A percentile compares a stretch with the other conserved stretches of the same genome.
phyloP scores from a whole-genome alignment of 2,329 filamentous ascomycete genomes.

The Xylaria hypoxylon region DNA sequence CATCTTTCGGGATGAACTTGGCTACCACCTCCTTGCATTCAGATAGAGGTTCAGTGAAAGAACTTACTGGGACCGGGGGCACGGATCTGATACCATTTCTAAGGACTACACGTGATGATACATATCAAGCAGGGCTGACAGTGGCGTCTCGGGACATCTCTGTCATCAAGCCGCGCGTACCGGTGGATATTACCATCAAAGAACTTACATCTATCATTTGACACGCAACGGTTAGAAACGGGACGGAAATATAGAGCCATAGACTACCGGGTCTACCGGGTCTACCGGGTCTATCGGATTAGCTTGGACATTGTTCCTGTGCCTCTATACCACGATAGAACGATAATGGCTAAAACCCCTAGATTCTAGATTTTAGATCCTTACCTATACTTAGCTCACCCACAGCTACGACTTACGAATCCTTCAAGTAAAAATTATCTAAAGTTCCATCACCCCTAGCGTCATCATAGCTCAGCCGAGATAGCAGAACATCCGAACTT shows the following conservation, averaged over 20 bases:
- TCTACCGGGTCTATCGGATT: background rate
- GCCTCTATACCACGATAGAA: background rate
- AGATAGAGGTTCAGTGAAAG: conserved; percentile 38
- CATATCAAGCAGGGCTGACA: conserved; percentile 52
- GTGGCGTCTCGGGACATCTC: conserved; percentile 9
- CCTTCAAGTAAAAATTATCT: conserved; percentile 27
- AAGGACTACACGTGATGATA: conserved; percentile 90
- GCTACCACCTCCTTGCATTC: conserved; percentile 58
- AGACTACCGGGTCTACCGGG: too few species aligned
- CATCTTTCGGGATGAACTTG: conserved; percentile 54
- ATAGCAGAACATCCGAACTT: conserved; percentile 35
- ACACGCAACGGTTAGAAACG: conserved; percentile 16
- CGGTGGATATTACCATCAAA: background rate
- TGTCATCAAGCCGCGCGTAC: background rate
- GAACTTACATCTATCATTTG: conserved; percentile 1
- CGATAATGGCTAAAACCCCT: background rate
- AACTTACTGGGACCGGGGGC: conserved; percentile 86
- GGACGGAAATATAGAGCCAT: conserved; percentile 1
- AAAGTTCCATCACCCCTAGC: background rate
- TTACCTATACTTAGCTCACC: background rate
- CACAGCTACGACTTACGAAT: conserved; percentile 3
- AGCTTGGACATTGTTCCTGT: background rate
- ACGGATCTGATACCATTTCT: conserved; percentile 90
- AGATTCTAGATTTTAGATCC: background rate
- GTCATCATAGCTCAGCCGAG: conserved; percentile 13